Evolutionary conservation across 1,284 basidiomycete species (phyloP).

Genomic region (Takashimella koratensis): DNA sequence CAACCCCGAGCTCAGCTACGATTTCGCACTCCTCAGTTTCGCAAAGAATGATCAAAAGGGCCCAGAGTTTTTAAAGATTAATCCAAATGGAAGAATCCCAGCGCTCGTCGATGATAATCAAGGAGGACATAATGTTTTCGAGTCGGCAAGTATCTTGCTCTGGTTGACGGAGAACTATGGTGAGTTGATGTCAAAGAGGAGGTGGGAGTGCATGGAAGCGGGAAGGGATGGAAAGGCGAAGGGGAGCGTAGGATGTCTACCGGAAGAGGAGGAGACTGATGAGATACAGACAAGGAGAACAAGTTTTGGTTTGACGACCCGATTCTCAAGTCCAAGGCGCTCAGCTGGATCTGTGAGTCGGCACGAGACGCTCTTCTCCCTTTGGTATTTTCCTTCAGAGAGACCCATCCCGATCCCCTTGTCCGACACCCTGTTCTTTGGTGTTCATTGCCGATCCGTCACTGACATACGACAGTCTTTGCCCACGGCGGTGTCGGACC

Average conservation of each 20-base stretch:
- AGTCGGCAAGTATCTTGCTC: conserved; percentile 63
- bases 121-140: conserved; percentile 61
- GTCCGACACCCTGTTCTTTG: too few relatives aligned
- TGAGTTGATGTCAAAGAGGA: conserved; percentile 36
- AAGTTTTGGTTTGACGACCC: conserved; percentile 57
- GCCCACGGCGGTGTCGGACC: conserved; percentile 50
- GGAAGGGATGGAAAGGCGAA: too few relatives aligned
- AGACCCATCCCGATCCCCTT: not conserved
- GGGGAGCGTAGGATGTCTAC: too few relatives aligned
- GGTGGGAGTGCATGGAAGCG: too few relatives aligned
- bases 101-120: conserved; percentile 47
- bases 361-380: not conserved
- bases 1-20: conserved; percentile 55
- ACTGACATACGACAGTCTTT: too few relatives aligned
- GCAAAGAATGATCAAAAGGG: conserved; percentile 53
- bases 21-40: conserved; percentile 50
- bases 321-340: conserved; percentile 55
- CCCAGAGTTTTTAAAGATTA: conserved; percentile 60
- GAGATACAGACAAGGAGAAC: conserved; percentile 52
- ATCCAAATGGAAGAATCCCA: conserved; percentile 65
- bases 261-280: too few relatives aligned
- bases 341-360: conserved; percentile 67
- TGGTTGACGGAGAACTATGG: conserved; percentile 62
- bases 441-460: too few relatives aligned
- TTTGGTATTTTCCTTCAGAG: not conserved